These are phyloP conservation scores for Candida namnaoensis DNA, from an alignment of 805 yeast genomes.

Conservation along the genomic window DNA sequence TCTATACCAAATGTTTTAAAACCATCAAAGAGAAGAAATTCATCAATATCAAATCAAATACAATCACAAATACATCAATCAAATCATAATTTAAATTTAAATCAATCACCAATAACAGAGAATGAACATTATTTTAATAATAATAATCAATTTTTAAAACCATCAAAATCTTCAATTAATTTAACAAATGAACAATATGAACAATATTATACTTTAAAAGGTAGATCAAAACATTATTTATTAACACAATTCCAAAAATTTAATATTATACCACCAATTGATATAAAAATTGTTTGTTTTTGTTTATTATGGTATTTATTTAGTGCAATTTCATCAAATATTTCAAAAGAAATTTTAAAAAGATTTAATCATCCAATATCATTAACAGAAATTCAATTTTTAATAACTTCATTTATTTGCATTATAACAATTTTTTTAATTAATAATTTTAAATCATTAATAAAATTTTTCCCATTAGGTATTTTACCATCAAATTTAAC, in stretches of 20 bases:
- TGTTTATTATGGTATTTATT: slow-evolving; percentile 76
- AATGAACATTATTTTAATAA: no score
- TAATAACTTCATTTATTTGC: slow-evolving; percentile 61
- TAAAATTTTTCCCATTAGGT: slow-evolving; percentile 35
- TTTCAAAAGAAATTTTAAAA: slow-evolving; percentile 69
- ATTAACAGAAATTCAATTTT: slow-evolving; percentile 80
- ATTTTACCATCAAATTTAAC: slow-evolving; percentile 35
- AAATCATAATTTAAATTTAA: no score
- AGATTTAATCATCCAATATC: slow-evolving; percentile 77
- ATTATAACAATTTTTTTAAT: slow-evolving; percentile 30
- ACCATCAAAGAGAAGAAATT: neutral
- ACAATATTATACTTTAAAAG: slow-evolving; percentile 13
- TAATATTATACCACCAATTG: slow-evolving; percentile 22
- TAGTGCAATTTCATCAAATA: slow-evolving; percentile 73
- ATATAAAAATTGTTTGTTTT: slow-evolving; percentile 36
- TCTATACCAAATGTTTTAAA: neutral
- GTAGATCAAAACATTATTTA: slow-evolving; percentile 1
- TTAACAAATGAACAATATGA: slow-evolving; percentile 15
- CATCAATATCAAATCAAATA: no score
- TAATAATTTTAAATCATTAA: slow-evolving; percentile 22
- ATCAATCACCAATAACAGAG: no score
- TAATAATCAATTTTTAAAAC: slow-evolving; percentile 6
- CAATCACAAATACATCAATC: no score
- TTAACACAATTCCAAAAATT: slow-evolving; percentile 1
- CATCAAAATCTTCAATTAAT: slow-evolving; percentile 17